Conservation (phyloP, 352 stramenopile species). For the Phytophthora multivora region DNA sequence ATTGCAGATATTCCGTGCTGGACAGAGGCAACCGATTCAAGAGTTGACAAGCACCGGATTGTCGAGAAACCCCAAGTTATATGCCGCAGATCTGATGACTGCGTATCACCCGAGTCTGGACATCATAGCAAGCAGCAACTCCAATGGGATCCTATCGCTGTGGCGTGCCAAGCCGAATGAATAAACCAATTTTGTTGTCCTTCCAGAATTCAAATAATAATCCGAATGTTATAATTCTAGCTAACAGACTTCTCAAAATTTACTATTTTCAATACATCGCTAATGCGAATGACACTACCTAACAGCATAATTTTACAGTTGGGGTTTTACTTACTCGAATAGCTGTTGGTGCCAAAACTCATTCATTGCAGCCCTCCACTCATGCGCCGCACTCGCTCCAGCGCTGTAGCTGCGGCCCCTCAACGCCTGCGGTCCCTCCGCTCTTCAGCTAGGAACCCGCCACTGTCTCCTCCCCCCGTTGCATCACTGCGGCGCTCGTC, state of each 20-base stretch:
- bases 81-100: conserved; percentile 64
- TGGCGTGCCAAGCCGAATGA: conserved; percentile 30
- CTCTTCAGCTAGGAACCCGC: conserved; percentile 14
- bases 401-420: conserved; percentile 5
- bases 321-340: conserved; percentile 6
- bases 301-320: too few relatives aligned
- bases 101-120: conserved; percentile 72
- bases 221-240: background rate
- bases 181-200: background rate
- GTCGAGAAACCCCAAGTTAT: conserved; percentile 10
- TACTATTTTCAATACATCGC: background rate
- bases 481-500: conserved; percentile 27
- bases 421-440: conserved; percentile 30
- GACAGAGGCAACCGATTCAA: conserved; percentile 50
- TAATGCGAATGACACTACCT: too few relatives aligned
- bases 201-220: background rate
- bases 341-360: conserved; percentile 13
- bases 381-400: conserved; percentile 40
- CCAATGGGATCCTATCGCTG: conserved; percentile 50
- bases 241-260: background rate
- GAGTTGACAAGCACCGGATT: conserved; percentile 48
- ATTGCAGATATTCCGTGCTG: conserved; percentile 71
- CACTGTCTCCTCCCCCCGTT: conserved; percentile 20
- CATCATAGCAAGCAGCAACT: conserved; percentile 71
- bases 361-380: background rate